phyloP scores from a whole-genome alignment of 805 yeast species.

The Candida pini region DNA sequence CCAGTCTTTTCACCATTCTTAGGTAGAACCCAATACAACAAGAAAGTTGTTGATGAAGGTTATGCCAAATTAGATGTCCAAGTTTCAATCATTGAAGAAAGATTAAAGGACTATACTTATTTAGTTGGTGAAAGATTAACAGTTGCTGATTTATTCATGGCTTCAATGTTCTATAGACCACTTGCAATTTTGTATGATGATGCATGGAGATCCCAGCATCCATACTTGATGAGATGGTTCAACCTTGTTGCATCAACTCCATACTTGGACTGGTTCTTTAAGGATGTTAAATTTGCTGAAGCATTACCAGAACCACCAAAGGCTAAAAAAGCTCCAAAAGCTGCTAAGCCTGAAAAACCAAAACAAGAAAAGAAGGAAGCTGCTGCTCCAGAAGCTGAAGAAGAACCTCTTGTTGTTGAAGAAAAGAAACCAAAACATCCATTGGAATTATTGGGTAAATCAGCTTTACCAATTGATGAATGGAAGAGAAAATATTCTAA shows the following conservation, averaged over 20 bases:
- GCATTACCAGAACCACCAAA: constrained; percentile 64
- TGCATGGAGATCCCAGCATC: constrained; percentile 46
- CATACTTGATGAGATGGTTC: constrained; percentile 50
- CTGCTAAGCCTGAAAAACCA: constrained; percentile 30
- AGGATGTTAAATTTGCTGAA: constrained; percentile 52
- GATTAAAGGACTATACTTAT: constrained; percentile 38
- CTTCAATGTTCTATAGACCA: constrained; percentile 41
- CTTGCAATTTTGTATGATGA: constrained; percentile 41
- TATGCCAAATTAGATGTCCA: constrained; percentile 33
- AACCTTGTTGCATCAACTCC: constrained; percentile 38
- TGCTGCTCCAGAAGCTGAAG: constrained; percentile 32
- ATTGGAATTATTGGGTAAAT: constrained; percentile 72
- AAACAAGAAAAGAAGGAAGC: constrained; percentile 24
- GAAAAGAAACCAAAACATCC: constrained; percentile 89
- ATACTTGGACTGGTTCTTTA: constrained; percentile 43
- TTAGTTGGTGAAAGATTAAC: constrained; percentile 44
- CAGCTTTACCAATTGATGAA: constrained; percentile 69
- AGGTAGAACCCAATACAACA: constrained; percentile 73
- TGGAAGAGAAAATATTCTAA: constrained; percentile 97
- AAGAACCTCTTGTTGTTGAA: constrained; percentile 34
- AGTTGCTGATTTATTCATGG: constrained; percentile 39
- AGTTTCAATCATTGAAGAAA: constrained; percentile 49
- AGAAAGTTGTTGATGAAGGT: constrained; percentile 41
- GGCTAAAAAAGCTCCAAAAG: constrained; percentile 48
- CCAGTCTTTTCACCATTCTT: constrained; percentile 51